These are phyloP conservation scores for Monosporascus sp. DNA, from an alignment of 2,329 filamentous ascomycete genomes.

Conservation along the genomic window DNA sequence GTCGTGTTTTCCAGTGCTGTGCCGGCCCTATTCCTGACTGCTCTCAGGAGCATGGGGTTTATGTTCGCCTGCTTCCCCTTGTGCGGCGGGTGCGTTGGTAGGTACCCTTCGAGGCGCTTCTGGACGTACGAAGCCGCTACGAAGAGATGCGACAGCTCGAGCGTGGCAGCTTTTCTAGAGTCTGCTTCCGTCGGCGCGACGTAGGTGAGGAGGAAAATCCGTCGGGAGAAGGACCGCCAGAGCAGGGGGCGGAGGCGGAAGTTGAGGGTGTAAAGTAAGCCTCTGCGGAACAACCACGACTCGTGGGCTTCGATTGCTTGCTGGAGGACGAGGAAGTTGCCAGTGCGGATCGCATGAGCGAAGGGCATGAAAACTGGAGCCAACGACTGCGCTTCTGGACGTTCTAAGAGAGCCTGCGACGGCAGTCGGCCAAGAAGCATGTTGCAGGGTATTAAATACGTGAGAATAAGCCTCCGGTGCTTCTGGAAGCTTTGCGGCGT, in stretches of 20 bases:
- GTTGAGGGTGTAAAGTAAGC: constrained; percentile 69
- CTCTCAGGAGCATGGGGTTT: constrained; percentile 47
- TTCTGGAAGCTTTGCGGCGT: constrained; percentile 55
- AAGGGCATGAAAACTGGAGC: constrained; percentile 66
- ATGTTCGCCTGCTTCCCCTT: constrained; percentile 36
- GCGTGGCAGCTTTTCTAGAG: constrained; percentile 63
- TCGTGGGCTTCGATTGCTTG: constrained; percentile 59
- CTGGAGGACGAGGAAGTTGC: constrained; percentile 72
- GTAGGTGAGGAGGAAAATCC: constrained; percentile 74
- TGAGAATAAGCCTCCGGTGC: constrained; percentile 76
- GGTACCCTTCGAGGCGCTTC: constrained; percentile 54
- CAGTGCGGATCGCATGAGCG: constrained; percentile 65
- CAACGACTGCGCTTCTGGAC: constrained; percentile 65
- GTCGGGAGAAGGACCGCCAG: constrained; percentile 77
- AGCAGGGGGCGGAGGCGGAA: constrained; percentile 76
- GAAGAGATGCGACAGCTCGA: constrained; percentile 68
- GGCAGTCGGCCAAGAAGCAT: constrained; percentile 83
- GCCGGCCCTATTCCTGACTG: constrained; percentile 42
- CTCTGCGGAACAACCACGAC: constrained; percentile 70
- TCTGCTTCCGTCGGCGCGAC: constrained; percentile 55
- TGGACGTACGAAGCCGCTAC: constrained; percentile 62
- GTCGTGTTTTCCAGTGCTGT: constrained; percentile 28
- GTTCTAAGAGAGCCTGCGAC: constrained; percentile 57
- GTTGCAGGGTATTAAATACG: constrained; percentile 78
- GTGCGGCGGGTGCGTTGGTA: constrained; percentile 31